Evolutionary conservation across 1,284 basidiomycete genomes (phyloP), one percentile per base, ranked within the genome.

Genomic region (Sporisorium sorghi): DNA sequence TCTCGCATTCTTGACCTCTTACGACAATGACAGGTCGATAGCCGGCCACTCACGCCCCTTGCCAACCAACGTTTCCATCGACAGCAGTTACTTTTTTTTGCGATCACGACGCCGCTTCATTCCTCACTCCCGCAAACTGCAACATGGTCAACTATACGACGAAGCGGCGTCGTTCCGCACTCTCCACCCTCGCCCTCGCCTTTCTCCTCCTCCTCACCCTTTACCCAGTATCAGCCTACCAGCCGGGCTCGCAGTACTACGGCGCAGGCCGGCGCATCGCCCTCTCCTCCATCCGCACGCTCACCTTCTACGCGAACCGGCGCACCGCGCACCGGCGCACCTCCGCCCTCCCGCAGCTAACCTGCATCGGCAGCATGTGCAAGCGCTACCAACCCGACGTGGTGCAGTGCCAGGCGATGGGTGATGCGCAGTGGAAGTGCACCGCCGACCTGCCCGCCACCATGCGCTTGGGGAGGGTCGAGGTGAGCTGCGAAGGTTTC

Each of bases 401-500:
- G n/a, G 90, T 97, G 28, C 90, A 92, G 71, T 97, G 94, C 84
- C 87, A 87, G 48, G 92, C 91, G 72, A 87, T 91, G 49, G 93
- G 94, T 39, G 91, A 92, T 61, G 70, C 33, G 6, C 76, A 78
- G 58, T 75, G 79, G 79, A 79, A 77, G 90, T 97, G 94, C 84
- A 90, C 93, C 82, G 92, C 94, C 8, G 94, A 97, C 82, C 86
- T 97, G 10, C 94, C 94, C 3, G 89, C 90, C 44, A 87, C 89
- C 3, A 83, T 95, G 57, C 87, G 92, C 15, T 90, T 97, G 64
- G 94, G 94, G 9, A 87, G 89, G 59, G 90, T 96, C 0, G 88
- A 90, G 66, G 91, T 97, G 1, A 90, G 89, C 21, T 97, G 94
- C 79, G 94, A 97, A 86, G 94, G 94, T 11, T 97, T 91, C 90